Percentiles rank a stretch among this genome's conserved stretches.
Conservation (phyloP, 78 protist genomes). For the slime mould (Dictyostelium discoideum) region dicty_2.7 NC_007089.4:4650001-4650500, state of each 20-base stretch:
- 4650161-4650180: background rate
- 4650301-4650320: constrained; percentile 71
- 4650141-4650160: background rate
- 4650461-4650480: constrained; percentile 18
- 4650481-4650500: constrained; percentile 24
- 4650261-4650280: constrained; percentile 58
- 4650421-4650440: constrained; percentile 12
- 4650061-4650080: constrained; percentile 19
- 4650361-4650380: background rate
- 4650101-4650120: constrained; percentile 41
- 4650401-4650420: background rate
- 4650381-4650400: background rate
- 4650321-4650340: constrained; percentile 79
- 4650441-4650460: constrained; percentile 22
- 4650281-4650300: constrained; percentile 71
- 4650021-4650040: constrained; percentile 21
- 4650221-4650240: background rate
- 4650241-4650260: background rate
- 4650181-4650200: too few species aligned
- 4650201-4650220: too few species aligned
- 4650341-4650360: constrained; percentile 39
- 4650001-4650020: constrained; percentile 27
- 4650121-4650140: constrained; percentile 11
- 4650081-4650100: constrained; percentile 55
- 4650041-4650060: constrained; percentile 14